Base-by-base conservation (phyloP, 805 yeast genomes). In the Wickerhamiella lipophila region DNA sequence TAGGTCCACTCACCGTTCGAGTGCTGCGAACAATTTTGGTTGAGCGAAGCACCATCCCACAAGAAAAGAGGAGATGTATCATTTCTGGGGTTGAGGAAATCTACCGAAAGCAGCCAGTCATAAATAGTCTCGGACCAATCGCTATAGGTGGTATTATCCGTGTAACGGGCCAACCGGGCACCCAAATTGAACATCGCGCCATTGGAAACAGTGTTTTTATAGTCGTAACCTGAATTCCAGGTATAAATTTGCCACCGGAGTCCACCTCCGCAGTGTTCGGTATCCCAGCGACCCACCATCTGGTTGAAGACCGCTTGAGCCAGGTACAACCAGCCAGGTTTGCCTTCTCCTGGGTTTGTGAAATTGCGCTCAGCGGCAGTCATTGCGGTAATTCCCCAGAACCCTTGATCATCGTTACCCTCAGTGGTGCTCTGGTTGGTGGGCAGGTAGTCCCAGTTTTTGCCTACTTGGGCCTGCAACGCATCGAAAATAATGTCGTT, bases 401-500 rank as follows among this genome's bases (percentile, higher is more conserved):
- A 82, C 0, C 84, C 94, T 66, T 85, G 95, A 70, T 85, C 95
- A 70, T 85, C 95, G 61, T 85, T 85, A 64, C 95, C 95, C 65
- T 85, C 94, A 1, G 92, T 79, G 7, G 81, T 73, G 9, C 86
- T 74, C 63, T 85, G 94, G 67, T 84, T 85, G 40, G 78, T 65
- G 1, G 95, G 95, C 57, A 84, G 73, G 64, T 80, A 86, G 64
- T 83, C 80, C 61, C 72, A 63, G 59, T 75, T 71, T 9, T 71
- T 66, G 54, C 85, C 85, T 19, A 71, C 76, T 65, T 85, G 95
- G 58, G 72, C 74, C 49, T 73, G 63, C 56, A 85, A 59, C 13
- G 92, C 86, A 11, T 71, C 68, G 58, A 74, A 74, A 51, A 86
- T 68, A 15, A 75, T 49, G 1, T 69, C 68, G 49, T 75, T 77